phyloP scores from a whole-genome alignment of 495 filamentous ascomycete genomes.

The Tuber borchii region DNA sequence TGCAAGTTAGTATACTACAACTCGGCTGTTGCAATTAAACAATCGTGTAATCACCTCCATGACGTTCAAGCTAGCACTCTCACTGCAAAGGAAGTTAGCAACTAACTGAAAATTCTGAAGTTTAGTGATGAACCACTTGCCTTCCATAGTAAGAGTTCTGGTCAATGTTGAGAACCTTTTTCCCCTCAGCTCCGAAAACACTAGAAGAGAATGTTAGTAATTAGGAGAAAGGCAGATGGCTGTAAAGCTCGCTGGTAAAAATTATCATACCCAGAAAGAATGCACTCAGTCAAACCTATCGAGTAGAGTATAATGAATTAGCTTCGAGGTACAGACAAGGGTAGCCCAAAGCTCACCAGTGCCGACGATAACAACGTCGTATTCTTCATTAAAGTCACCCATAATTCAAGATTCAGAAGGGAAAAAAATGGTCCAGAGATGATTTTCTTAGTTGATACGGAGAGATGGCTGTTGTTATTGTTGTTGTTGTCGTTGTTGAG shows the following conservation, averaged over 20 bases:
- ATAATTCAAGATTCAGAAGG: slow-evolving; percentile 48
- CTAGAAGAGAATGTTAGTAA: slow-evolving; percentile 45
- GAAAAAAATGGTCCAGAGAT: slow-evolving; percentile 1
- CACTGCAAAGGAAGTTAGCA: slow-evolving; percentile 26
- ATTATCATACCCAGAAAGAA: slow-evolving; percentile 76
- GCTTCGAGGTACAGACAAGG: background rate
- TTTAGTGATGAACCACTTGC: slow-evolving; percentile 50
- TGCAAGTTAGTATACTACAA: slow-evolving; percentile 9
- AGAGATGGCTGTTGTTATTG: background rate
- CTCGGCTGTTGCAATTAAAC: background rate
- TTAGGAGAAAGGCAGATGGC: background rate
- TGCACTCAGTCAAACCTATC: slow-evolving; percentile 92
- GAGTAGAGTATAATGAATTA: background rate
- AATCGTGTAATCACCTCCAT: slow-evolving; percentile 32
- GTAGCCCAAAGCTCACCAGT: slow-evolving; percentile 62
- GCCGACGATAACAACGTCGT: slow-evolving; percentile 97
- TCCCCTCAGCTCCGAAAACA: slow-evolving; percentile 95
- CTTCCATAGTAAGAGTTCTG: slow-evolving; percentile 98
- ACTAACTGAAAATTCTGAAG: background rate
- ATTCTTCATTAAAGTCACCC: slow-evolving; percentile 95
- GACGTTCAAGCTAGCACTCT: slow-evolving; percentile 42
- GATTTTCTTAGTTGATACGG: background rate
- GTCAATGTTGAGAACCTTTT: slow-evolving; percentile 98
- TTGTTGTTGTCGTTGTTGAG: background rate
- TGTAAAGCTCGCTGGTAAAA: background rate